Evolutionary conservation across 225 moss, liverwort and hornwort species (phyloP).

Genomic region (Marchantia paleacea): DNA sequence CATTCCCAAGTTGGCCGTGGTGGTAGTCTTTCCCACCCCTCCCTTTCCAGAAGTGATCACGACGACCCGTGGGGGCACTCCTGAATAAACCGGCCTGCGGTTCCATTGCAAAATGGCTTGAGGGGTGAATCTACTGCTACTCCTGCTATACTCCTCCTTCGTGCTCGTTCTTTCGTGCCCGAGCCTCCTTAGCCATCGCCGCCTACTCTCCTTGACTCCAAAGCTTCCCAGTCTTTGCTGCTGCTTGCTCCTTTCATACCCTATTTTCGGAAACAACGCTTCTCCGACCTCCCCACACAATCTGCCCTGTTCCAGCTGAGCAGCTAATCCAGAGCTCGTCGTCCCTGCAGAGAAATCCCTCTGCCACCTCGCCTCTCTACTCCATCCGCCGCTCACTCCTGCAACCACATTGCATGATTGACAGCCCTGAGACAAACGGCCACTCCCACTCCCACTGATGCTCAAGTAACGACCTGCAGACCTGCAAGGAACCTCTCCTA

Average conservation of each 20-base stretch:
- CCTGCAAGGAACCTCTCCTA: neutral
- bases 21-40: conserved; percentile 94
- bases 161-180: conserved; percentile 26
- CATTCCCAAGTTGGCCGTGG: conserved; percentile 97
- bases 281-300: conserved; percentile 33
- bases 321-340: conserved; percentile 15
- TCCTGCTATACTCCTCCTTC: conserved; percentile 21
- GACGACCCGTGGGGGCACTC: conserved; percentile 81
- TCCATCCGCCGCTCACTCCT: conserved; percentile 5
- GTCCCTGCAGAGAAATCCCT: conserved; percentile 9
- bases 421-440: neutral
- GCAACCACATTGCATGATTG: neutral
- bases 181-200: conserved; percentile 37
- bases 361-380: conserved; percentile 17
- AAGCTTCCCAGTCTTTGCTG: conserved; percentile 21
- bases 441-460: neutral
- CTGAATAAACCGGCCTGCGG: conserved; percentile 71
- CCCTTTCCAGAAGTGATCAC: conserved; percentile 97
- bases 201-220: conserved; percentile 26
- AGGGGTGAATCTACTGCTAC: conserved; percentile 19
- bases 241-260: conserved; percentile 23
- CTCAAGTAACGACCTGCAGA: neutral
- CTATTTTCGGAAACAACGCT: conserved; percentile 32
- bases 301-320: conserved; percentile 38
- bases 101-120: conserved; percentile 96